Evolutionary conservation across 805 yeast species (phyloP).

Genomic region (Nakazawaea siamensis): DNA sequence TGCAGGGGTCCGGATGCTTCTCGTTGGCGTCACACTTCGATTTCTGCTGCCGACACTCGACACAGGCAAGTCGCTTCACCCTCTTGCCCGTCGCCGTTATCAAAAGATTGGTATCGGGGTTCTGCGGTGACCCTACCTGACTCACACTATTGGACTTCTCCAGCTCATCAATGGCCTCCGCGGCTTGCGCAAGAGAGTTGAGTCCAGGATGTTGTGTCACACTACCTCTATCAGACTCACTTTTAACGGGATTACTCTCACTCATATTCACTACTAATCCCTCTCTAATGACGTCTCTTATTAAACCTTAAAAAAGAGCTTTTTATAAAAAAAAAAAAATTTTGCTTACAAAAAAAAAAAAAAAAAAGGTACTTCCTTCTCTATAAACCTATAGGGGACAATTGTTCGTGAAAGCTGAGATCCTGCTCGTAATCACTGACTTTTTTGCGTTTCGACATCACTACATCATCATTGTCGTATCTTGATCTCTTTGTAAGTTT

Average conservation of each 20-base stretch:
- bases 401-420: background rate
- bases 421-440: too few relatives aligned
- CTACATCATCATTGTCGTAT: too few relatives aligned
- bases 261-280: too few relatives aligned
- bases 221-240: too few relatives aligned
- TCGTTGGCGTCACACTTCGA: conserved; percentile 83
- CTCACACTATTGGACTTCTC: background rate
- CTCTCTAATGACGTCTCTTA: too few relatives aligned
- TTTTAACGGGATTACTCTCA: too few relatives aligned
- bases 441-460: too few relatives aligned
- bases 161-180: conserved; percentile 5
- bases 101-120: background rate
- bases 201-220: conserved; percentile 6
- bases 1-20: conserved; percentile 69
- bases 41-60: conserved; percentile 94
- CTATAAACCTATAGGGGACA: background rate
- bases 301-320: too few relatives aligned
- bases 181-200: conserved; percentile 10
- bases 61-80: conserved; percentile 74
- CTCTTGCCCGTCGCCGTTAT: conserved; percentile 9
- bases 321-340: too few relatives aligned
- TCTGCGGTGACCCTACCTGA: background rate
- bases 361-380: background rate
- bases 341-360: background rate
- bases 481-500: too few relatives aligned